A percentile compares a stretch with the other conserved stretches of the same genome.
These are phyloP conservation scores for Porpolomopsis calyptriformis DNA, from an alignment of 768 basidiomycete species.

Conservation along the genomic window DNA sequence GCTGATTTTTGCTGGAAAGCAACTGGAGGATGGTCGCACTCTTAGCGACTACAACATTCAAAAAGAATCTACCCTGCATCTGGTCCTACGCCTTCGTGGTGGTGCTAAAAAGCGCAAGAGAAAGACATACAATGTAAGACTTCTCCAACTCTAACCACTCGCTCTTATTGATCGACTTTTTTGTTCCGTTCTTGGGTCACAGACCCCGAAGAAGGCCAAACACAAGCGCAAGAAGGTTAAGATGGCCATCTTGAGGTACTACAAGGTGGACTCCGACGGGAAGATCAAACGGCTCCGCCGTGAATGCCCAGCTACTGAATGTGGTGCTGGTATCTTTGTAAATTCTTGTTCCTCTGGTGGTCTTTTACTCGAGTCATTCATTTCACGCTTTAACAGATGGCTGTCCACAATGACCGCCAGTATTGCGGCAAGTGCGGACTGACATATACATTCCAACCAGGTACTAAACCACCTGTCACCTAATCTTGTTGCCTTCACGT, in stretches of 20 bases:
- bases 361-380: constrained; percentile 5
- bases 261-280: constrained; percentile 98
- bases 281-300: constrained; percentile 99
- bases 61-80: constrained; percentile 97
- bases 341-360: constrained; percentile 19
- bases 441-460: constrained; percentile 77
- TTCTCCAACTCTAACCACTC: not conserved
- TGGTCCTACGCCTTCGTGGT: constrained; percentile 96
- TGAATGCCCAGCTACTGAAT: constrained; percentile 82
- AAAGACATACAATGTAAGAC: constrained; percentile 92
- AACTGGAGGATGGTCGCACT: constrained; percentile 97
- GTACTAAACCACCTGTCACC: constrained; percentile 65
- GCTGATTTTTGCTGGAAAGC: constrained; percentile 98
- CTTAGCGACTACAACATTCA: constrained; percentile 96
- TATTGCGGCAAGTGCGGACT: constrained; percentile 94
- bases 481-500: too few relatives aligned
- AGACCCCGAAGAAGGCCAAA: constrained; percentile 99
- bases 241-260: constrained; percentile 99
- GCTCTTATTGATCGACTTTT: constrained; percentile 2
- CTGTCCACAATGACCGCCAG: constrained; percentile 96
- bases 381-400: constrained; percentile 56
- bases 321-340: constrained; percentile 80
- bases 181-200: constrained; percentile 11
- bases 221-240: constrained; percentile 99
- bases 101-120: constrained; percentile 99